Conservation (phyloP, 371 early-diverging fungal species). For the Mycotypha africana region DNA sequence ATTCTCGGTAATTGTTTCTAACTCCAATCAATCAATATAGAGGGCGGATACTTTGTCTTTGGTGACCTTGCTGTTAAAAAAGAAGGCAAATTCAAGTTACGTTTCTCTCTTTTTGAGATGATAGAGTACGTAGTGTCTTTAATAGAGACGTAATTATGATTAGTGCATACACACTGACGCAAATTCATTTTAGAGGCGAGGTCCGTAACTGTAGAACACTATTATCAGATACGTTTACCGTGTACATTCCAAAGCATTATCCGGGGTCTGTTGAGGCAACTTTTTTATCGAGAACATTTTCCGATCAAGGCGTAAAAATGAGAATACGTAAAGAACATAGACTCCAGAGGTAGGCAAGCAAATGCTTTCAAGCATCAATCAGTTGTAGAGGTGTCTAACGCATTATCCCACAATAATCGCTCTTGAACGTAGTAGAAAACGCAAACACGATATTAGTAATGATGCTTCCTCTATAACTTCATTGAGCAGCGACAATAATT, state of each 20-base stretch:
- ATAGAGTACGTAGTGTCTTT: constrained; percentile 49
- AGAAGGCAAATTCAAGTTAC: constrained; percentile 80
- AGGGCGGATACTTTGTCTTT: constrained; percentile 94
- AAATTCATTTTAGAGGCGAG: constrained; percentile 30
- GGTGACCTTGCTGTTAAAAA: constrained; percentile 83
- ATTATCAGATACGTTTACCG: constrained; percentile 66
- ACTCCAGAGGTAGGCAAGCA: constrained; percentile 17
- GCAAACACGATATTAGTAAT: neutral
- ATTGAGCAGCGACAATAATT: neutral
- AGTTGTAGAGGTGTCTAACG: no score
- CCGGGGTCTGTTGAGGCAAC: constrained; percentile 89
- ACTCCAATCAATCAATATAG: no score
- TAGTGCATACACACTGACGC: neutral
- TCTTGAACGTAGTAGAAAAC: constrained; percentile 11
- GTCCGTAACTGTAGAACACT: constrained; percentile 66
- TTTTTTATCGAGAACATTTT: constrained; percentile 75
- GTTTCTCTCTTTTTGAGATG: constrained; percentile 85
- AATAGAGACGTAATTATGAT: no score
- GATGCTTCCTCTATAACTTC: no score
- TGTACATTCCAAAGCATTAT: constrained; percentile 80
- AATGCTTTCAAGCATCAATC: neutral
- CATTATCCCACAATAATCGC: neutral
- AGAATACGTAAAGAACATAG: constrained; percentile 68
- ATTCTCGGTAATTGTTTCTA: no score
- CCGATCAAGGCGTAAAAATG: constrained; percentile 90